Percentiles rank a stretch among this genome's conserved stretches.
These are phyloP conservation scores for Haplosporangium gracile DNA, from an alignment of 192 early-diverging fungal species.

Conservation along the genomic window DNA sequence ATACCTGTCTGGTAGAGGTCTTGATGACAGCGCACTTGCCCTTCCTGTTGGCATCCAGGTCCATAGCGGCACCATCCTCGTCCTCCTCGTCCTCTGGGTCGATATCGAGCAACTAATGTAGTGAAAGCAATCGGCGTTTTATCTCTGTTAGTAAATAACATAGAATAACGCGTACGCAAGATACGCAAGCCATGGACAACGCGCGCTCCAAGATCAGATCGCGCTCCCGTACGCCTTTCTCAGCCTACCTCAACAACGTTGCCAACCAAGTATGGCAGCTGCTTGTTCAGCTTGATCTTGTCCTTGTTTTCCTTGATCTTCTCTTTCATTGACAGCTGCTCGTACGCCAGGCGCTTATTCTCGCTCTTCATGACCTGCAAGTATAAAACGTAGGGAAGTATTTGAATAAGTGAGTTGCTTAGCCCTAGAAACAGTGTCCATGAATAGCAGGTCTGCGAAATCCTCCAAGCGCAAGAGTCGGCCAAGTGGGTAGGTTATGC, in stretches of 20 bases:
- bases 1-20: constrained; percentile 92
- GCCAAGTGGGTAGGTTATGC: background rate
- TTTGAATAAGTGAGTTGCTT: background rate
- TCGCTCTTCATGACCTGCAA: constrained; percentile 90
- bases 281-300: constrained; percentile 98
- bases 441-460: background rate
- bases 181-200: constrained; percentile 44
- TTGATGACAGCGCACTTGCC: constrained; percentile 98
- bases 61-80: constrained; percentile 95
- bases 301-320: constrained; percentile 98
- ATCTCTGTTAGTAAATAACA: background rate
- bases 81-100: constrained; percentile 90
- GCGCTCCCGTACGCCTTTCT: background rate
- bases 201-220: background rate
- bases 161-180: background rate
- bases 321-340: constrained; percentile 88
- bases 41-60: constrained; percentile 92
- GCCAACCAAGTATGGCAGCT: constrained; percentile 95
- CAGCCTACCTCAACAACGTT: constrained; percentile 92
- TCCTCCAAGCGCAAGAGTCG: background rate
- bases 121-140: background rate
- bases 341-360: constrained; percentile 88
- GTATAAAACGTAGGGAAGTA: background rate
- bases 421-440: background rate
- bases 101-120: constrained; percentile 86